phyloP scores from a whole-genome alignment of 2,329 filamentous ascomycete species.

The Fusarium sp. region DNA sequence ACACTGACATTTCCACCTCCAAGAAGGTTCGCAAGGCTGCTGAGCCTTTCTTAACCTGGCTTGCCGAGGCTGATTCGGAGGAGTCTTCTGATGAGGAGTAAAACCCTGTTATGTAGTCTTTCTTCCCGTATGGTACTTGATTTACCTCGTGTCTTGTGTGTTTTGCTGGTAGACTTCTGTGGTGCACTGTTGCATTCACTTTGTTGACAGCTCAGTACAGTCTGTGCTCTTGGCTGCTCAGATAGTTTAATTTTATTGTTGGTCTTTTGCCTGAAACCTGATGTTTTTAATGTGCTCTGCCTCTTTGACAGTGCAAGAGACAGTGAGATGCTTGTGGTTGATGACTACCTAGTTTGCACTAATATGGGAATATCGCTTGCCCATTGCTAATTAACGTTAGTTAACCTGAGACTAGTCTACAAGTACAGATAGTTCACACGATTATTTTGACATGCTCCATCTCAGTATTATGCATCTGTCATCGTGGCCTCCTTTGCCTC shows the following conservation, averaged over 20 bases:
- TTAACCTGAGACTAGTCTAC: slow-evolving; percentile 7
- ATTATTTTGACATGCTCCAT: background rate
- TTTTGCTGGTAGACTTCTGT: background rate
- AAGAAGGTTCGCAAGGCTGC: slow-evolving; percentile 96
- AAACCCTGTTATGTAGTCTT: slow-evolving; percentile 8
- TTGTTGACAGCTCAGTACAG: slow-evolving; percentile 6
- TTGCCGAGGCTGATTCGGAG: slow-evolving; percentile 82
- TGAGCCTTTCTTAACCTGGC: slow-evolving; percentile 93
- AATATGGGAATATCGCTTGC: slow-evolving; percentile 28
- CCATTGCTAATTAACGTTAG: slow-evolving; percentile 7
- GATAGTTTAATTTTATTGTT: slow-evolving; percentile 31
- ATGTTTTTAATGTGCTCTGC: background rate
- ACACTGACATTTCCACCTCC: slow-evolving; percentile 87
- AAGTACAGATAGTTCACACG: background rate
- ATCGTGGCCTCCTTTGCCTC: slow-evolving; percentile 31
- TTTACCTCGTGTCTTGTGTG: background rate
- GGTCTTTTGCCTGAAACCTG: background rate
- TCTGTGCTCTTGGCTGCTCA: slow-evolving; percentile 31
- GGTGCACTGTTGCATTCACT: slow-evolving; percentile 3
- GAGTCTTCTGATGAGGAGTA: slow-evolving; percentile 68
- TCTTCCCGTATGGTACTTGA: background rate
- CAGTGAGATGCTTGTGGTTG: background rate
- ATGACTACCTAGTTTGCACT: background rate
- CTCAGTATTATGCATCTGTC: slow-evolving; percentile 19
- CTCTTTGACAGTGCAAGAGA: background rate